Evolutionary conservation across 495 filamentous ascomycete species (phyloP), one percentile per base, ranked within the genome.

Genomic region (Podospora anserina): DNA sequence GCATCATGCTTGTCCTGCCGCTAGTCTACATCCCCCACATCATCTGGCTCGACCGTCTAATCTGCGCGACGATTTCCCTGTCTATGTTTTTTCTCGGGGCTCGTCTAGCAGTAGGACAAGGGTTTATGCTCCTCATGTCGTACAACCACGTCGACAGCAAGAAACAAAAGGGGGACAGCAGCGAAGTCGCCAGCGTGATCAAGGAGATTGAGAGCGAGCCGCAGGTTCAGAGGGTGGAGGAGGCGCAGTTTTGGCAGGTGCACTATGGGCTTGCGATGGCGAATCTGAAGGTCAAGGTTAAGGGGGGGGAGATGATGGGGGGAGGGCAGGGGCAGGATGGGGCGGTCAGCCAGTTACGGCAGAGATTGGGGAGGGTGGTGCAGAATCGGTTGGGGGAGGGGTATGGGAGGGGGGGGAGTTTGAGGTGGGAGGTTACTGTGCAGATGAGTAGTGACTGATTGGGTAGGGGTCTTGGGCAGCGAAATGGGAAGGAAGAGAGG

Each of bases 181-280:
- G 39, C 19, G 58, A 44, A 64, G 91, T 97, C 0, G 82, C 84
- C 0, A 90, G 91, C 58, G 90, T 97, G 2, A 81, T 99, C 66
- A 85, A 86, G 30, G 94, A 94, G 76, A 94, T 99, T 67, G 89
- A 91, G 75, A 84, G 87, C 6, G 93, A 97, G 65, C 88, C 89
- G 7, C 84, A 85, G 34, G 88, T 99, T 7, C 87, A 85, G 39
- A 84, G 83, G 1, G 87, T 99, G 63, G 91, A 96, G 64, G 94
- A 97, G 75, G 94, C 93, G 1, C 85, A 91, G 73, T 96, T 99
- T 80, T 99, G 95, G 95, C 95, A 99, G 82, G 96, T 97, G 20
- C 95, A 99, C 78, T 97, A 98, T 76, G 94, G 95, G 2, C 82
- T 97, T 54, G 95, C 91, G 74, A 96, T 97, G 91, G 95, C 95